Evolutionary conservation across 2,329 filamentous ascomycete genomes (phyloP).

Genomic region (Diplodia sapinea): DNA sequence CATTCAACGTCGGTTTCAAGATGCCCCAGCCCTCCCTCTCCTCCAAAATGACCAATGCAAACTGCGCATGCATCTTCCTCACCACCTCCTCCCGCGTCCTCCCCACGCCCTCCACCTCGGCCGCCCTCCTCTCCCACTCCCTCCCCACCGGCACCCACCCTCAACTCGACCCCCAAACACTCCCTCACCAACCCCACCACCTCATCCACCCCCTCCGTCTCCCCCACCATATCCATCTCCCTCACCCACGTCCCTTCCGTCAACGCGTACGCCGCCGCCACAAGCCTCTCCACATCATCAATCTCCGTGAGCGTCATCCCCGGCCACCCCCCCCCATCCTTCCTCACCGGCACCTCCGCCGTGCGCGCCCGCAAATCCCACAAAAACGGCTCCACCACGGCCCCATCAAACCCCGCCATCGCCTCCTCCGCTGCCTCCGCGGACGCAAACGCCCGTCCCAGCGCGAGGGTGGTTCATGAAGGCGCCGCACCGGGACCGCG

Average conservation of each 20-base stretch:
- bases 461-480: conserved; percentile 48
- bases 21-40: conserved; percentile 21
- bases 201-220: conserved; percentile 39
- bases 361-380: conserved; percentile 35
- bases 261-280: conserved; percentile 42
- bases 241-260: conserved; percentile 37
- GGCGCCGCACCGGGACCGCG: conserved; percentile 42
- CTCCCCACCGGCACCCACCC: not conserved
- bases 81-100: conserved; percentile 33
- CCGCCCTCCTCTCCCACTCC: conserved; percentile 8
- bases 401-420: conserved; percentile 36
- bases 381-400: conserved; percentile 32
- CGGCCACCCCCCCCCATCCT: conserved; percentile 36
- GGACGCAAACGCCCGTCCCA: conserved; percentile 33
- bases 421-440: conserved; percentile 35
- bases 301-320: conserved; percentile 43
- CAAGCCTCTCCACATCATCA: conserved; percentile 42
- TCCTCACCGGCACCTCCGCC: conserved; percentile 38
- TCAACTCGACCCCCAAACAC: conserved; percentile 11
- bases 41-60: conserved; percentile 34
- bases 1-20: conserved; percentile 12
- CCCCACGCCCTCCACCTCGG: not conserved
- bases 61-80: conserved; percentile 31
- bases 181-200: conserved; percentile 35
- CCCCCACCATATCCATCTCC: conserved; percentile 44